Percentiles rank a stretch among this genome's conserved stretches.
These are phyloP conservation scores for Malassezia globosa DNA, from an alignment of 1,284 basidiomycete genomes.

Conservation along the genomic window DNA sequence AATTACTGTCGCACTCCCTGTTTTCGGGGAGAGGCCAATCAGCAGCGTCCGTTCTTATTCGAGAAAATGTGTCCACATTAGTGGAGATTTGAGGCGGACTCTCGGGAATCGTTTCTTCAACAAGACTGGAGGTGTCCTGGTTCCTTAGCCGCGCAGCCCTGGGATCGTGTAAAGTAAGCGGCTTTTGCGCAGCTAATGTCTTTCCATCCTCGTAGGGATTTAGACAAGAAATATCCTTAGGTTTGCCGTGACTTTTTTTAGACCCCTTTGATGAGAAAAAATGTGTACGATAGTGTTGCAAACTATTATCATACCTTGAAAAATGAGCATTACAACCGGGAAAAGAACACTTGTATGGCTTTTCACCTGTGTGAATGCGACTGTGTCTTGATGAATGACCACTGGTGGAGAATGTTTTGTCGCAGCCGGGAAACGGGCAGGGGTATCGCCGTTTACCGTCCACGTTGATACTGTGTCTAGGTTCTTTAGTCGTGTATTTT, in stretches of 20 bases:
- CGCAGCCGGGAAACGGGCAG: conserved; percentile 54
- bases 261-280: conserved; percentile 38
- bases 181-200: too few relatives aligned
- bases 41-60: too few relatives aligned
- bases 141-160: too few relatives aligned
- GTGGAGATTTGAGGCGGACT: too few relatives aligned
- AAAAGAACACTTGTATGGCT: conserved; percentile 43
- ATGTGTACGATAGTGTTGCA: conserved; percentile 46
- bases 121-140: too few relatives aligned
- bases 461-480: conserved; percentile 19
- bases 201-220: too few relatives aligned
- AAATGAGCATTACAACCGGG: conserved; percentile 45
- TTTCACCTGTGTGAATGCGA: conserved; percentile 57
- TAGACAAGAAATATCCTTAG: background rate
- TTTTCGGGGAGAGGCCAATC: too few relatives aligned
- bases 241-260: conserved; percentile 4
- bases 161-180: too few relatives aligned
- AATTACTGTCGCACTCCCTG: too few relatives aligned
- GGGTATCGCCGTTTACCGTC: conserved; percentile 52
- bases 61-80: too few relatives aligned
- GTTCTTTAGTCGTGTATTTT: background rate
- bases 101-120: too few relatives aligned
- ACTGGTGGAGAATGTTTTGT: conserved; percentile 65
- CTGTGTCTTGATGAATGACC: conserved; percentile 71
- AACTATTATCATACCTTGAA: conserved; percentile 45